A percentile compares a stretch with the other conserved stretches of the same genome.
phyloP scores from a whole-genome alignment of 768 basidiomycete genomes.

The Mycena haematopus region DNA sequence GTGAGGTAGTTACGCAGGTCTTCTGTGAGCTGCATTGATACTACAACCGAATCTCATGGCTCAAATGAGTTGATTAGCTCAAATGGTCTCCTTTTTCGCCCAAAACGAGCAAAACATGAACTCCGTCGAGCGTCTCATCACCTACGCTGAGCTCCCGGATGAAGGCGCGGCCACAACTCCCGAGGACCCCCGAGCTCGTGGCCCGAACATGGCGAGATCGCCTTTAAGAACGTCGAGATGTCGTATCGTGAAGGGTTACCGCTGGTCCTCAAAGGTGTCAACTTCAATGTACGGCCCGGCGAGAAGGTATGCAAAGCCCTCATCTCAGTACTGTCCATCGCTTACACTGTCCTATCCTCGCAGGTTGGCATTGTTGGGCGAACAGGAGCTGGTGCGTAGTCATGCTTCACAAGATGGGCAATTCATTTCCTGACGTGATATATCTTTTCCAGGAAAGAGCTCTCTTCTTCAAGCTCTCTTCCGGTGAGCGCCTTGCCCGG shows the following conservation, averaged over 20 bases:
- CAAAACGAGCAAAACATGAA: slow-evolving; percentile 76
- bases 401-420: neutral
- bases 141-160: slow-evolving; percentile 65
- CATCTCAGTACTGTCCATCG: neutral
- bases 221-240: slow-evolving; percentile 62
- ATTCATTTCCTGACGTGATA: neutral
- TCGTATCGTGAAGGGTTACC: slow-evolving; percentile 70
- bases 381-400: slow-evolving; percentile 40
- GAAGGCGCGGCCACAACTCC: slow-evolving; percentile 56
- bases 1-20: slow-evolving; percentile 51
- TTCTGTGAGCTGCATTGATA: slow-evolving; percentile 50
- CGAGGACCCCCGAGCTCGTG: slow-evolving; percentile 55
- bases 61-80: slow-evolving; percentile 42
- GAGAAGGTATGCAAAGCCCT: slow-evolving; percentile 53
- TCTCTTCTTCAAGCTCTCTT: slow-evolving; percentile 64
- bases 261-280: slow-evolving; percentile 66
- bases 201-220: slow-evolving; percentile 59
- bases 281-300: slow-evolving; percentile 60
- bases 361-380: slow-evolving; percentile 58
- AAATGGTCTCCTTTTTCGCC: slow-evolving; percentile 62
- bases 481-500: slow-evolving; percentile 42
- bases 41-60: neutral
- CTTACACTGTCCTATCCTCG: neutral
- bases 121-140: slow-evolving; percentile 71
- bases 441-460: slow-evolving; percentile 50